Base-by-base conservation (phyloP, 2,329 filamentous ascomycete genomes). In the Lasiodiplodia theobromae region DNA sequence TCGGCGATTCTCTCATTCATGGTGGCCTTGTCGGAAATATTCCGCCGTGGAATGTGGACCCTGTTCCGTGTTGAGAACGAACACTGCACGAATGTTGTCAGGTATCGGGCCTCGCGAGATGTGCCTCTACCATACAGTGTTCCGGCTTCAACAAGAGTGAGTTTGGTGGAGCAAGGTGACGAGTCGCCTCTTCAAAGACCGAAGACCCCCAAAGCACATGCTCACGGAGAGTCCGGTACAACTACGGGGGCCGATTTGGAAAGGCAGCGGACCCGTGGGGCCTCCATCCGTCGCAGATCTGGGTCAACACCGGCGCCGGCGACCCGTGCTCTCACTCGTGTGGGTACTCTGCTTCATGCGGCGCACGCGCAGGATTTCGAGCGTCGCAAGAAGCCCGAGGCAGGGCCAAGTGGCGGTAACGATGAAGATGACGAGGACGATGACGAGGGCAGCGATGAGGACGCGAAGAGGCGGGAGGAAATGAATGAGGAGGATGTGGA, bases 51-150 rank as follows among this genome's bases (percentile, higher is more conserved):
- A 70, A 88, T 97, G 76, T 99, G 96, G 96, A 90, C 91, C 0
- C 84, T 98, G 4, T 92, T 99, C 78, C 92, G 96, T 51, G 94
- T 99, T 31, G 96, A 99, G 80, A 99, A 99, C 78, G 96, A 99
- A 75, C 96, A 99, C 81, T 97, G 94, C 80, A 90, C 91, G 67
- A 74, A 71, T 63, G 95, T 99, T 2, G 88, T 89, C 21, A 89
- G 93, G 72, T 96, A 96, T 85, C 94, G 96, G 71, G 96, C 96
- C 4, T 93, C 91, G 2, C 87, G 95, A 68, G 94, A 97, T 74
- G 87, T 97, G 0, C 93, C 93, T 0, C 85, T 98, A 0, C 95
- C 95, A 0, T 98, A 97, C 77, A 85, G 88, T 14, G 60, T 87
- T 16, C 73, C 79, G 7, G n/a, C 10, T 25, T 52, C 31, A 58